A percentile compares a stretch with the other conserved stretches of the same genome.
Conservation (phyloP, 1,139 yeast genomes). For the Chernovozyma aurita region DNA sequence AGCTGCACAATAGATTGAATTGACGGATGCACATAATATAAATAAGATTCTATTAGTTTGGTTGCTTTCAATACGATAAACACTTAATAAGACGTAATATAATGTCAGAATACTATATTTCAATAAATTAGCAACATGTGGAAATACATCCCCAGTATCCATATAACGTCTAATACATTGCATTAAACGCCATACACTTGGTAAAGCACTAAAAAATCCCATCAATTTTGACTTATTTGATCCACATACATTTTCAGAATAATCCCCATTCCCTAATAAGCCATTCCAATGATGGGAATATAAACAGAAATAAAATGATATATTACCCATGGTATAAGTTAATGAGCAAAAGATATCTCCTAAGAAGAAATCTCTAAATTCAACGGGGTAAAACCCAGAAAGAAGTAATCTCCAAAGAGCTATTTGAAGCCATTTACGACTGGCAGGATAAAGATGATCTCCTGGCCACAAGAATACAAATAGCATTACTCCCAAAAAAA, state of each 20-base stretch:
- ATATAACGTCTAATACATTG: conserved; percentile 90
- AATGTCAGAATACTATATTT: conserved; percentile 67
- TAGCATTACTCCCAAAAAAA: conserved; percentile 56
- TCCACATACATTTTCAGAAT: conserved; percentile 55
- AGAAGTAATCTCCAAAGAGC: conserved; percentile 69
- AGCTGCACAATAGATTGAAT: conserved; percentile 61
- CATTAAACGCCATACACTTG: conserved; percentile 84
- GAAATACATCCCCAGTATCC: conserved; percentile 95
- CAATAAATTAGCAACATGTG: conserved; percentile 87
- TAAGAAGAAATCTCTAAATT: conserved; percentile 85
- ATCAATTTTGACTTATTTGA: conserved; percentile 69
- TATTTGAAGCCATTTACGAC: conserved; percentile 71
- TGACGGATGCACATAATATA: conserved; percentile 68
- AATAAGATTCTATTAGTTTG: conserved; percentile 49
- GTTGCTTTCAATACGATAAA: conserved; percentile 63
- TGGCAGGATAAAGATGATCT: conserved; percentile 44
- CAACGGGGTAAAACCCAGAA: conserved; percentile 91
- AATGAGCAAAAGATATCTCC: conserved; percentile 89
- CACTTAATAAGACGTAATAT: conserved; percentile 72
- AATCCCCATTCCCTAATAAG: conserved; percentile 30
- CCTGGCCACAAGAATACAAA: conserved; percentile 62
- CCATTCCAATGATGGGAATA: conserved; percentile 70
- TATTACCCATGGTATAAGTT: conserved; percentile 81
- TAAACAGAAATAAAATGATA: conserved; percentile 80
- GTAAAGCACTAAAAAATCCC: conserved; percentile 82